Evolutionary conservation across 768 basidiomycete genomes (phyloP).

Genomic region (Termitomyces sp.): DNA sequence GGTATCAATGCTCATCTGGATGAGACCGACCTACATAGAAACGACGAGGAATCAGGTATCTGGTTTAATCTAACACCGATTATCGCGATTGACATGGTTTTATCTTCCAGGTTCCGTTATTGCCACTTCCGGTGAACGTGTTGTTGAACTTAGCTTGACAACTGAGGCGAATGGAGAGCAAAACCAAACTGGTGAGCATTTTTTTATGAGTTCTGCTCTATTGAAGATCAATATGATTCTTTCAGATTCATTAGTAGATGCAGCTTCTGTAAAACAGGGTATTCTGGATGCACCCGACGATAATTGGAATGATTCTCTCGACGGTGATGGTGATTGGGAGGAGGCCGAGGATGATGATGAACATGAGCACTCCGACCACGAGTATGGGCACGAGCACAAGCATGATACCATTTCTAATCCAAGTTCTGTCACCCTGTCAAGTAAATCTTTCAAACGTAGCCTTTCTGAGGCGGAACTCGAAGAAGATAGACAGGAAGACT

Average conservation of each 20-base stretch:
- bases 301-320: slow-evolving; percentile 29
- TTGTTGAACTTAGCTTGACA: background rate
- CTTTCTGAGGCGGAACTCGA: slow-evolving; percentile 30
- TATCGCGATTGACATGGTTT: background rate
- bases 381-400: slow-evolving; percentile 12
- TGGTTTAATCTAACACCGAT: background rate
- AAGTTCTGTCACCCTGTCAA: slow-evolving; percentile 52
- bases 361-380: background rate
- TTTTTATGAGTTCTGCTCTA: background rate
- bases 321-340: slow-evolving; percentile 50
- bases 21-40: background rate
- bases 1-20: background rate
- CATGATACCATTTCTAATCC: slow-evolving; percentile 41
- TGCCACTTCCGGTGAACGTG: background rate
- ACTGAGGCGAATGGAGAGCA: slow-evolving; percentile 2
- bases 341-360: slow-evolving; percentile 18
- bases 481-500: slow-evolving; percentile 20
- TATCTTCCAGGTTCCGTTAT: background rate
- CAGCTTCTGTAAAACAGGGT: slow-evolving; percentile 1
- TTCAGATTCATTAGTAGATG: slow-evolving; percentile 7
- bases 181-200: slow-evolving; percentile 3
- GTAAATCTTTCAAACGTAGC: slow-evolving; percentile 51
- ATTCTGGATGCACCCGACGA: slow-evolving; percentile 5
- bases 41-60: background rate
- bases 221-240: background rate